Evolutionary conservation across 2,329 filamentous ascomycete genomes (phyloP).

Genomic region (Diaporthe citri): DNA sequence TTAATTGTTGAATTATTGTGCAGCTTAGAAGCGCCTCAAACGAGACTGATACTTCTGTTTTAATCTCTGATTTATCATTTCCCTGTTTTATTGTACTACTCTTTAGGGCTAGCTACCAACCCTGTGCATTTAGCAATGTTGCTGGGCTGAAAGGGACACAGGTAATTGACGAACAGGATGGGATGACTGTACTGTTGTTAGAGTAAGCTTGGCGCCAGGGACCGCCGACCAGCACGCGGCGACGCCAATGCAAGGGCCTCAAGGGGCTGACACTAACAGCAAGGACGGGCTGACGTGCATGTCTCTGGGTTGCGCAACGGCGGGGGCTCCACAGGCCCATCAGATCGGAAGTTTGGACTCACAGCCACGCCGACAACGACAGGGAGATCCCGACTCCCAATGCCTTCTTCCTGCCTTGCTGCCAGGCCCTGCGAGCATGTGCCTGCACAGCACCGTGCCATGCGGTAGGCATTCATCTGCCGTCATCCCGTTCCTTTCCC

Average conservation of each 20-base stretch:
- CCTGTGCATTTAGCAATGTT: not conserved
- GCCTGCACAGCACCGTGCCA: constrained; percentile 2
- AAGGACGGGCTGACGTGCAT: constrained; percentile 20
- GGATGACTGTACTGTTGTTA: not conserved
- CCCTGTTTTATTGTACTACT: not conserved
- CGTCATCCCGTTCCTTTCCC: not conserved
- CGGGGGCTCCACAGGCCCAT: constrained; percentile 5
- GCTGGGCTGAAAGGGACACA: no score
- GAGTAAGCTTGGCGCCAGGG: not conserved
- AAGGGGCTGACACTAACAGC: constrained; percentile 24
- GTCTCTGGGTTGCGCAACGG: constrained; percentile 15
- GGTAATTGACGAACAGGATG: not conserved
- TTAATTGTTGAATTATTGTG: no score
- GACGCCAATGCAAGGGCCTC: not conserved
- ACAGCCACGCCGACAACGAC: constrained; percentile 27
- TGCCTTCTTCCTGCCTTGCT: constrained; percentile 2
- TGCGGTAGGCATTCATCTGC: not conserved
- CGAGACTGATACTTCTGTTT: no score
- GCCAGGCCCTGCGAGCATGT: not conserved
- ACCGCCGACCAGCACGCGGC: not conserved
- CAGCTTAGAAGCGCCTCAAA: no score
- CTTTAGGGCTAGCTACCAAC: not conserved
- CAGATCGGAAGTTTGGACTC: constrained; percentile 21
- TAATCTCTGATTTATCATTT: no score
- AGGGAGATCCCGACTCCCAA: constrained; percentile 30